A percentile compares a stretch with the other conserved stretches of the same genome.
phyloP scores from a whole-genome alignment of 2,329 filamentous ascomycete genomes.

The Colletotrichum sp. region DNA sequence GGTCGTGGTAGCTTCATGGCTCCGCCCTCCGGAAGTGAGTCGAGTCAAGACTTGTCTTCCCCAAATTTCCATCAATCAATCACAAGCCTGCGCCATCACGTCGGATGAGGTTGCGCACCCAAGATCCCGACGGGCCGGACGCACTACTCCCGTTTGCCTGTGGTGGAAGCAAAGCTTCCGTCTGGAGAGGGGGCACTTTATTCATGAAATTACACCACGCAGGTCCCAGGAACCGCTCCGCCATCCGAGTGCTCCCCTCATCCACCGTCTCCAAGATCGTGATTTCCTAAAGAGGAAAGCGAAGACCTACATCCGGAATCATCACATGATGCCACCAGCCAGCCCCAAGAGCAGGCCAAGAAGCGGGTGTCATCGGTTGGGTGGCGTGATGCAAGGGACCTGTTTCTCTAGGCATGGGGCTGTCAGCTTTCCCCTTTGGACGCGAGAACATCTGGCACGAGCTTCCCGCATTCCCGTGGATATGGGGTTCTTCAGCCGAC shows the following conservation, averaged over 20 bases:
- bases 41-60: not conserved
- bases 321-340: not conserved
- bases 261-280: not conserved
- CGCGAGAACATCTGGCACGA: not conserved
- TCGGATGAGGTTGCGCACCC: not conserved
- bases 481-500: not conserved
- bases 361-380: not conserved
- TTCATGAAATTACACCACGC: not conserved
- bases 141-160: conserved; percentile 1
- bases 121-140: not conserved
- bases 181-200: not conserved
- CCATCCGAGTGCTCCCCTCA: not conserved
- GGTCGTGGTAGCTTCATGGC: not conserved
- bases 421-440: not conserved
- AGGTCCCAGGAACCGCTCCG: conserved; percentile 11
- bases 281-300: not conserved
- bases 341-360: not conserved
- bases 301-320: not conserved
- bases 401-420: not conserved
- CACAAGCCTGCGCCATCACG: not conserved
- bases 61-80: conserved; percentile 19
- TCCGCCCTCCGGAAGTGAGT: not conserved
- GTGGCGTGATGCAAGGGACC: not conserved
- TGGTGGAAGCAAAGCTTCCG: conserved; percentile 13
- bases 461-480: not conserved